Conservation (phyloP, 2,329 filamentous ascomycete genomes). For the Fusarium nisikadoi region DNA sequence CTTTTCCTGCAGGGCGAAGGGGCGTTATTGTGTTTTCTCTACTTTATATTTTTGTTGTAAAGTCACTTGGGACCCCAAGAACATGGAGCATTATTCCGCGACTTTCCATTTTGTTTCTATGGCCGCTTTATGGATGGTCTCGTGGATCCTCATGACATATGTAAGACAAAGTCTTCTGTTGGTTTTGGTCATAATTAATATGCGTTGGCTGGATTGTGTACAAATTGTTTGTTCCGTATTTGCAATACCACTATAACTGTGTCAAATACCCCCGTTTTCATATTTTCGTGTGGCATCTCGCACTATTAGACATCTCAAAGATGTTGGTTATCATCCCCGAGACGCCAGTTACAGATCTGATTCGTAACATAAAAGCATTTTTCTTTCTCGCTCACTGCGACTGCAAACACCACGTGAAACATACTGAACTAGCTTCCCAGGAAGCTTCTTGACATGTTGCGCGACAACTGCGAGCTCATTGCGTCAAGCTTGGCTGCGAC, state of each 20-base stretch:
- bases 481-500: slow-evolving; percentile 82
- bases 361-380: not conserved
- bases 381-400: not conserved
- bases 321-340: not conserved
- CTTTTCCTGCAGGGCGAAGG: slow-evolving; percentile 38
- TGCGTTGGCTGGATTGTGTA: slow-evolving; percentile 10
- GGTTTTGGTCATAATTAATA: slow-evolving; percentile 25
- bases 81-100: slow-evolving; percentile 22
- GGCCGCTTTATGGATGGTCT: slow-evolving; percentile 2
- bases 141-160: slow-evolving; percentile 17
- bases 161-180: slow-evolving; percentile 16
- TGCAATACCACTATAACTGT: slow-evolving; percentile 16
- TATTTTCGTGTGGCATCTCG: not conserved
- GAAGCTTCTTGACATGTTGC: slow-evolving; percentile 75
- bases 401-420: not conserved
- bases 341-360: not conserved
- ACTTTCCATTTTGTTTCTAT: slow-evolving; percentile 9
- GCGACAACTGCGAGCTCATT: slow-evolving; percentile 70
- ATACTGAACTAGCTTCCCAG: slow-evolving; percentile 51
- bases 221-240: slow-evolving; percentile 4
- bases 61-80: slow-evolving; percentile 10
- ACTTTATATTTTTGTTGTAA: slow-evolving; percentile 2
- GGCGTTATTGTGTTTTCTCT: slow-evolving; percentile 34
- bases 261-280: not conserved
- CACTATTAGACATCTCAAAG: not conserved